Conservation (phyloP, 164 flowering plant species). For the Aristolochia contorta region DNA sequence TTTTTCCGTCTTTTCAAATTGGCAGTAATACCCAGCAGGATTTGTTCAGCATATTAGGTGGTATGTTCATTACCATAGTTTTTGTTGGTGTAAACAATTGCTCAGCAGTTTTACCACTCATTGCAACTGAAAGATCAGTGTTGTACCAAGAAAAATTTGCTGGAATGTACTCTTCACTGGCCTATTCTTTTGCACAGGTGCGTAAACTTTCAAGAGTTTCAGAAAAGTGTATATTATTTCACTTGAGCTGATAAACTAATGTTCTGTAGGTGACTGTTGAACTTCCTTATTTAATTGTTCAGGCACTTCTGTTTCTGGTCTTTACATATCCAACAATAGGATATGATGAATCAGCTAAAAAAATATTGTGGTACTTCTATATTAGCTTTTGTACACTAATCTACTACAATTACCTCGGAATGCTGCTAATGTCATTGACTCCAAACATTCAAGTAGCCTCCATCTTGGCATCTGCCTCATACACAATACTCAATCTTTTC, state of each 20-base stretch:
- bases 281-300: constrained; percentile 26
- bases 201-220: background rate
- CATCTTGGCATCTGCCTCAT: constrained; percentile 20
- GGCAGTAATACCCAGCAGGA: constrained; percentile 35
- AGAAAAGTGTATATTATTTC: too few relatives aligned
- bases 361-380: constrained; percentile 30
- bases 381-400: constrained; percentile 26
- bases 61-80: constrained; percentile 21
- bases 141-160: constrained; percentile 39
- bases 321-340: constrained; percentile 37
- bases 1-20: background rate
- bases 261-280: constrained; percentile 29
- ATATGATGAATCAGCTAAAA: constrained; percentile 23
- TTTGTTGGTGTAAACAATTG: constrained; percentile 38
- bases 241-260: background rate
- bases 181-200: constrained; percentile 45
- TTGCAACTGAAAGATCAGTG: constrained; percentile 35
- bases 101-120: constrained; percentile 29
- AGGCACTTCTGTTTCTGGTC: constrained; percentile 21
- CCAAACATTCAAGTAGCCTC: constrained; percentile 27
- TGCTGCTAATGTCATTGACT: constrained; percentile 28
- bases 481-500: constrained; percentile 35
- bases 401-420: constrained; percentile 30
- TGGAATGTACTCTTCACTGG: constrained; percentile 43
- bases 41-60: constrained; percentile 34